phyloP scores from a whole-genome alignment of 305 asterid species.

The Fraxinus angustifolia region DNA sequence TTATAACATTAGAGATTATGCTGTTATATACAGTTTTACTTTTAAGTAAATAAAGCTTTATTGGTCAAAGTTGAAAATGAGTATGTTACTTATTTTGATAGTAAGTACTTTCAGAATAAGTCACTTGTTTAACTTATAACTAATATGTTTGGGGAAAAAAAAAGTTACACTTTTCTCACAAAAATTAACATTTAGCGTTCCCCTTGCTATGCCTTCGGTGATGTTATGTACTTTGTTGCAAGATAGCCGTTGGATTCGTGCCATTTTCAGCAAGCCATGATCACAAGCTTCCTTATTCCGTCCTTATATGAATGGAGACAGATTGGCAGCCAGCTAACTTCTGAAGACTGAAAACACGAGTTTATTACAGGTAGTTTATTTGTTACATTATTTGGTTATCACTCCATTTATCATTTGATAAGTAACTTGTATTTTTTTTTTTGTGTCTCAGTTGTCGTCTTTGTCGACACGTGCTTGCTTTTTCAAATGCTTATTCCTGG shows the following conservation, averaged over 20 bases:
- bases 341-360: not conserved
- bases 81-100: not conserved
- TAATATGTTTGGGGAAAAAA: not conserved
- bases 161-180: not conserved
- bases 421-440: not conserved
- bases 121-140: not conserved
- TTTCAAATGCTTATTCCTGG: not conserved
- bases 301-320: not conserved
- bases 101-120: not conserved
- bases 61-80: not conserved
- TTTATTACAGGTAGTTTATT: not conserved
- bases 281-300: slow-evolving; percentile 12
- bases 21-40: not conserved
- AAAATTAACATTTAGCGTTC: not conserved
- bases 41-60: not conserved
- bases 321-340: slow-evolving; percentile 8
- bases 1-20: not conserved
- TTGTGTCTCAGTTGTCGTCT: not conserved
- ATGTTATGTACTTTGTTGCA: slow-evolving; percentile 14
- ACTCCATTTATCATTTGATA: not conserved
- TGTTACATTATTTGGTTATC: not conserved
- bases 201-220: not conserved
- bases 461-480: not conserved
- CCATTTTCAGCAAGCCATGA: slow-evolving; percentile 46
- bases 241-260: slow-evolving; percentile 76